Evolutionary conservation across 2,329 filamentous ascomycete species (phyloP).

Genomic region (Fusarium domesticum): DNA sequence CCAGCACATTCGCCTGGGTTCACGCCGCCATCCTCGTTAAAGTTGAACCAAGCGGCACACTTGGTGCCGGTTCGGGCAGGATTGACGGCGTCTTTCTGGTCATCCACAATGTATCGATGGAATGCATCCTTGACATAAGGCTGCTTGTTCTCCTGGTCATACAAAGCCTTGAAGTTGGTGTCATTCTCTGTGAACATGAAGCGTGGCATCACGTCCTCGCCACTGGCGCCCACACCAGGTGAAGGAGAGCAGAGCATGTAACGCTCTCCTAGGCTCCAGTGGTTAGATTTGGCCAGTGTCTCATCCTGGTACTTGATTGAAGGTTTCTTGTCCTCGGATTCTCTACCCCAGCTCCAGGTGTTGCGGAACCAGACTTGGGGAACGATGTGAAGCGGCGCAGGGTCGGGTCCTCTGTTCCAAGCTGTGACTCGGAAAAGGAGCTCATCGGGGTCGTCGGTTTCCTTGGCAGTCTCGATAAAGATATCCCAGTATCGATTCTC

Average conservation of each 20-base stretch:
- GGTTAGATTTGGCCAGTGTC: conserved; percentile 70
- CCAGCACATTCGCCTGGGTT: conserved; percentile 88
- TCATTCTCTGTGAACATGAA: conserved; percentile 95
- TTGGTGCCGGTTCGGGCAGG: conserved; percentile 80
- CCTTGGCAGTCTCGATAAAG: conserved; percentile 93
- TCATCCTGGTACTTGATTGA: conserved; percentile 65
- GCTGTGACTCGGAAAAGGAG: conserved; percentile 91
- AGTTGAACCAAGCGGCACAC: conserved; percentile 85
- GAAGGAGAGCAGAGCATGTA: conserved; percentile 86
- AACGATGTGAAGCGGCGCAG: conserved; percentile 87
- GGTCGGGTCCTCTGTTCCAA: conserved; percentile 90
- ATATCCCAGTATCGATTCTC: conserved; percentile 96
- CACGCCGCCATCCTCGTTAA: conserved; percentile 86
- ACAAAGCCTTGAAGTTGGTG: conserved; percentile 78
- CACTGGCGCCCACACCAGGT: conserved; percentile 73
- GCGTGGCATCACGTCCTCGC: conserved; percentile 79
- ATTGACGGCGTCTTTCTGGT: conserved; percentile 77
- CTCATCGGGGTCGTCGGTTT: conserved; percentile 86
- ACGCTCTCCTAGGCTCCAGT: conserved; percentile 76
- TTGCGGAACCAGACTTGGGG: conserved; percentile 97
- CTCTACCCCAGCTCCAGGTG: conserved; percentile 92
- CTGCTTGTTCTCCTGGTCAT: conserved; percentile 72
- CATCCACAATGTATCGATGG: conserved; percentile 80
- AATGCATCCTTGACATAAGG: conserved; percentile 95
- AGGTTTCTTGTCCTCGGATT: conserved; percentile 73